phyloP scores from a whole-genome alignment of 352 stramenopile species.

The Phytopythium sindhum region DNA sequence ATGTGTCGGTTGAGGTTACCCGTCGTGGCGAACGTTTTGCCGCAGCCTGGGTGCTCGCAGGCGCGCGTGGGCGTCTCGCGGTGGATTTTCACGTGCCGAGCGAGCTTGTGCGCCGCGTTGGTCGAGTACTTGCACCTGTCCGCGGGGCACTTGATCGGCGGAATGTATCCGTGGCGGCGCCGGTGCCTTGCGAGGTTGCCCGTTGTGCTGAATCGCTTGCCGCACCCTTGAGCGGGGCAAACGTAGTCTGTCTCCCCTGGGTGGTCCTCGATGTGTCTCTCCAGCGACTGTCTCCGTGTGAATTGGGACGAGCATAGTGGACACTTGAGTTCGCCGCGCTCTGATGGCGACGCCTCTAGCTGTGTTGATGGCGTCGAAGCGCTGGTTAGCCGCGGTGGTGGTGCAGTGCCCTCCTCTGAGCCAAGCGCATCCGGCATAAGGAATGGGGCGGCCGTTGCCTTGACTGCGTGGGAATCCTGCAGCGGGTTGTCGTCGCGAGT shows the following conservation, averaged over 20 bases:
- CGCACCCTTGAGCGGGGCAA: constrained; percentile 32
- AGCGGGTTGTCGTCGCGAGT: background rate
- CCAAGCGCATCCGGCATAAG: no score
- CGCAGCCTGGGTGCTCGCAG: constrained; percentile 40
- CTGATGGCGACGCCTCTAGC: no score
- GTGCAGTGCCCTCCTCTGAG: background rate
- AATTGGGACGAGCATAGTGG: constrained; percentile 29
- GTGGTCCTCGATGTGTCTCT: constrained; percentile 45
- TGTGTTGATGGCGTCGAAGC: no score
- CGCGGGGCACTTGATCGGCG: constrained; percentile 20
- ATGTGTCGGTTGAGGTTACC: constrained; percentile 63
- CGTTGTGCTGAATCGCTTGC: constrained; percentile 48
- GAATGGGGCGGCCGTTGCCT: background rate
- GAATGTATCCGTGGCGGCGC: constrained; percentile 34
- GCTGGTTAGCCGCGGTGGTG: background rate
- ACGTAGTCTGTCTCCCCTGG: constrained; percentile 45
- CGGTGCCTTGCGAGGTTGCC: constrained; percentile 45
- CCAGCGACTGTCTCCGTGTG: constrained; percentile 34
- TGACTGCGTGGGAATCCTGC: background rate
- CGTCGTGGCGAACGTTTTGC: constrained; percentile 62
- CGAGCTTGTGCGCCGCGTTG: constrained; percentile 39
- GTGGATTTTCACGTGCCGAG: constrained; percentile 53
- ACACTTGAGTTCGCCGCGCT: constrained; percentile 21
- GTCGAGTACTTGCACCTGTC: constrained; percentile 29
- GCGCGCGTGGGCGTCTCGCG: constrained; percentile 24